These are phyloP conservation scores for Ramicandelaber brevisporus DNA, from an alignment of 192 early-diverging fungal genomes.

Conservation along the genomic window DNA sequence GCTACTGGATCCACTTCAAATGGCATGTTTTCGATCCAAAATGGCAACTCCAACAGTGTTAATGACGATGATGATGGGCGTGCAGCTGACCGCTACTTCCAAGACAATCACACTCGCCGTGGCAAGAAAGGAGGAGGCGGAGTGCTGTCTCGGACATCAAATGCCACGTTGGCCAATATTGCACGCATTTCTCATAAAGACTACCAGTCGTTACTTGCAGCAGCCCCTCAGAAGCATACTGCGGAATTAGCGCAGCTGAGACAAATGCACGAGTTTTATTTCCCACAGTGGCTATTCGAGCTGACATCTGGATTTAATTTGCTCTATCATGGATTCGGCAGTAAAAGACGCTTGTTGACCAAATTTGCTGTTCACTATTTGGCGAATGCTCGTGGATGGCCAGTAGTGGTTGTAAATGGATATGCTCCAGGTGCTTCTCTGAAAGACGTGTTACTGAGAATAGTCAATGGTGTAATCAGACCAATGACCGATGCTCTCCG, in stretches of 20 bases:
- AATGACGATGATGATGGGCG: constrained; percentile 1
- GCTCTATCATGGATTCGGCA: constrained; percentile 80
- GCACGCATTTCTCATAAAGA: constrained; percentile 46
- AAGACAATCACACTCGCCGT: constrained; percentile 24
- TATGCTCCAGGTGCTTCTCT: constrained; percentile 53
- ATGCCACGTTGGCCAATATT: constrained; percentile 65
- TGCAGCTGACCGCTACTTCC: constrained; percentile 56
- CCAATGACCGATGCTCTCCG: too few relatives aligned
- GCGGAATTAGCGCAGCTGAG: constrained; percentile 23
- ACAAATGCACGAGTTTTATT: constrained; percentile 29
- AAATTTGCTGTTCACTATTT: constrained; percentile 32
- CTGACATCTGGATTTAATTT: constrained; percentile 62
- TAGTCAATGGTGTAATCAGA: too few relatives aligned
- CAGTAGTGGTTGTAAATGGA: constrained; percentile 59
- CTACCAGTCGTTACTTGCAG: constrained; percentile 23
- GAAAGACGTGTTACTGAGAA: constrained; percentile 45
- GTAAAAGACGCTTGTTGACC: constrained; percentile 60
- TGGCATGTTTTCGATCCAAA: neutral
- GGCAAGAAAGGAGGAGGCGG: constrained; percentile 5
- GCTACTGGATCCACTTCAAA: too few relatives aligned
- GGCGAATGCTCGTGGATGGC: constrained; percentile 24
- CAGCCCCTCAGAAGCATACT: constrained; percentile 28
- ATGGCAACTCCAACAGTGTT: constrained; percentile 4
- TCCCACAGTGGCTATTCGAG: constrained; percentile 78
- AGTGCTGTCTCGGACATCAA: constrained; percentile 32